A percentile compares a stretch with the other conserved stretches of the same genome.
These are phyloP conservation scores for Hemerocallis citrina DNA, from an alignment of 106 monocot species.

Conservation along the genomic window DNA sequence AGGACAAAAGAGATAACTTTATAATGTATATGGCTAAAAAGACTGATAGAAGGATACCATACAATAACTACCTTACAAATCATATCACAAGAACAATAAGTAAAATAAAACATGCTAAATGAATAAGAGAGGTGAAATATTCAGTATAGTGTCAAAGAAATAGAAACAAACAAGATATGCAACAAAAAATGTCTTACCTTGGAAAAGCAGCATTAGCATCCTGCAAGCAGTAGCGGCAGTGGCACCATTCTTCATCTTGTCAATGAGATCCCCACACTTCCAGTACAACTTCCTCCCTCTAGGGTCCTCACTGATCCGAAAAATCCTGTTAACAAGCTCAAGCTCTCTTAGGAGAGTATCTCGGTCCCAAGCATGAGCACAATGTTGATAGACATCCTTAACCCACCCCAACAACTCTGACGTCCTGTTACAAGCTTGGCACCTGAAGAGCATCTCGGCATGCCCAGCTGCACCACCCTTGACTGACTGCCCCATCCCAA, in stretches of 20 bases:
- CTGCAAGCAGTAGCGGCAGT: slow-evolving; percentile 49
- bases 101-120: too few relatives aligned
- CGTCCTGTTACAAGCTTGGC: slow-evolving; percentile 89
- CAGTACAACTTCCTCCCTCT: slow-evolving; percentile 75
- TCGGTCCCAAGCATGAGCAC: slow-evolving; percentile 77
- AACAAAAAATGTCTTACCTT: slow-evolving; percentile 52
- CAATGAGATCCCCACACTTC: slow-evolving; percentile 75
- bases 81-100: too few relatives aligned
- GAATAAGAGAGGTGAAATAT: too few relatives aligned
- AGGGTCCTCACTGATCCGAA: slow-evolving; percentile 71
- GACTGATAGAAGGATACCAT: too few relatives aligned
- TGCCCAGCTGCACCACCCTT: slow-evolving; percentile 35
- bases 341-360: slow-evolving; percentile 72
- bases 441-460: slow-evolving; percentile 88
- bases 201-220: slow-evolving; percentile 65
- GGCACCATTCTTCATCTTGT: slow-evolving; percentile 64
- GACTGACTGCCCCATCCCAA: slow-evolving; percentile 58
- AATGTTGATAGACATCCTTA: slow-evolving; percentile 95
- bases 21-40: too few relatives aligned
- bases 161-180: background rate
- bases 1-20: too few relatives aligned
- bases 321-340: slow-evolving; percentile 82
- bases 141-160: background rate
- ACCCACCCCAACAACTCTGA: slow-evolving; percentile 94
- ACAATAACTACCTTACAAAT: too few relatives aligned